Conservation (phyloP, 2,329 filamentous ascomycete species). For the Colletotrichum theobromicola region DNA sequence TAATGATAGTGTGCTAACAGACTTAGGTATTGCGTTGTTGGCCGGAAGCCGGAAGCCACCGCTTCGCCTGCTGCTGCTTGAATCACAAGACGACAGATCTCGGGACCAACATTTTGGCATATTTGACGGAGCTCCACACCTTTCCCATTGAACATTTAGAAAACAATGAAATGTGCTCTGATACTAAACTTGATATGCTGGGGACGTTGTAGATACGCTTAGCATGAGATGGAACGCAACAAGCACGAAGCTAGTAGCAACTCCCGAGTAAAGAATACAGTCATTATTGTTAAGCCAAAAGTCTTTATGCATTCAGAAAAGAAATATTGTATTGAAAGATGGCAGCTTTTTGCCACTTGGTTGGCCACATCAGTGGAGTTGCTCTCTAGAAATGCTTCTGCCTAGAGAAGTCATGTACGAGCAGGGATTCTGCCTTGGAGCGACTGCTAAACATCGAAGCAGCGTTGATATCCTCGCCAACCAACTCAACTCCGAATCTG, state of each 20-base stretch:
- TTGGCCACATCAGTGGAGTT: background rate
- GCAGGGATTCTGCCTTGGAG: background rate
- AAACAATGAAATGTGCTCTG: background rate
- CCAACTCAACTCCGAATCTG: background rate
- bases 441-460: background rate
- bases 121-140: background rate
- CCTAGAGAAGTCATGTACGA: background rate
- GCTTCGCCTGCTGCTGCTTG: background rate
- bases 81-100: background rate
- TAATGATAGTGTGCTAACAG: background rate
- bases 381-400: background rate
- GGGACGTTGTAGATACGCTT: background rate
- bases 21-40: background rate
- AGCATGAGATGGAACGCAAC: background rate
- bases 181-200: background rate
- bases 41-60: background rate
- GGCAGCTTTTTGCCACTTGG: background rate
- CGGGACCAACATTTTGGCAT: background rate
- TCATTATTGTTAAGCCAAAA: rapidly evolving
- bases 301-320: background rate
- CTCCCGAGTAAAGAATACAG: no score
- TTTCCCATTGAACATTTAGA: background rate
- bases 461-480: background rate
- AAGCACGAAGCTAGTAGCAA: background rate
- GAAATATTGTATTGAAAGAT: background rate